Percentiles rank a stretch among this genome's conserved stretches.
phyloP scores from a whole-genome alignment of 768 basidiomycete species.

The Dioszegia crocea region DNA sequence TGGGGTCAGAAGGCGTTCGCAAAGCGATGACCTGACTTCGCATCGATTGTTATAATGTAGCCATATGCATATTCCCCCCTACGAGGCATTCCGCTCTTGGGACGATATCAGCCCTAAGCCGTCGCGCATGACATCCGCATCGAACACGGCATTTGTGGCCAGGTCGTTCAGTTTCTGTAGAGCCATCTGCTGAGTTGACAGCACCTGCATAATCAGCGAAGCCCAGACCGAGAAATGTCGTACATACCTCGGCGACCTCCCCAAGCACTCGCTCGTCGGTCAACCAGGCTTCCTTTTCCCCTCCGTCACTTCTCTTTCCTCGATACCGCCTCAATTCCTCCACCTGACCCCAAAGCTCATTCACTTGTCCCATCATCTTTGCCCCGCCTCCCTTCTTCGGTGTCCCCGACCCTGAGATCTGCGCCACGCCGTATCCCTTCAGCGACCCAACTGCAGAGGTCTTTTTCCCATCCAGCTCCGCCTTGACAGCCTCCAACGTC shows the following conservation, averaged over 20 bases:
- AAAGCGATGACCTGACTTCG: not conserved
- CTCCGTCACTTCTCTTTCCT: conserved; percentile 10
- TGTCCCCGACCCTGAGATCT: conserved; percentile 10
- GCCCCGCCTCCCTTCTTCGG: conserved; percentile 22
- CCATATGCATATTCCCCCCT: not conserved
- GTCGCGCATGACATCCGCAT: conserved; percentile 33
- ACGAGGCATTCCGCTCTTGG: conserved; percentile 1
- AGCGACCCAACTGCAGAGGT: not conserved
- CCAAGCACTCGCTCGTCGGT: conserved; percentile 33
- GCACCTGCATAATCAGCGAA: conserved; percentile 16
- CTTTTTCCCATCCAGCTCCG: conserved; percentile 40
- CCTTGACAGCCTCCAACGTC: conserved; percentile 31
- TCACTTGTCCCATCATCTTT: conserved; percentile 42
- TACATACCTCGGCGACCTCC: conserved; percentile 35
- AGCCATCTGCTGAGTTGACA: conserved; percentile 38
- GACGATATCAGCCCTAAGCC: conserved; percentile 5
- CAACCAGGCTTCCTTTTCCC: conserved; percentile 27
- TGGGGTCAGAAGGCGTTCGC: conserved; percentile 10
- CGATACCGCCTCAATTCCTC: conserved; percentile 36
- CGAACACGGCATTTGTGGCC: conserved; percentile 23
- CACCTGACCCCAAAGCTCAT: conserved; percentile 46
- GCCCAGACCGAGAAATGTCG: not conserved
- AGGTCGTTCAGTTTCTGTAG: conserved; percentile 36
- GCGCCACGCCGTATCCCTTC: conserved; percentile 1
- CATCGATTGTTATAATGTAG: not conserved